A percentile compares a stretch with the other conserved stretches of the same genome.
phyloP scores from a whole-genome alignment of 345 rosid species.

The Physaria fendleri region DNA sequence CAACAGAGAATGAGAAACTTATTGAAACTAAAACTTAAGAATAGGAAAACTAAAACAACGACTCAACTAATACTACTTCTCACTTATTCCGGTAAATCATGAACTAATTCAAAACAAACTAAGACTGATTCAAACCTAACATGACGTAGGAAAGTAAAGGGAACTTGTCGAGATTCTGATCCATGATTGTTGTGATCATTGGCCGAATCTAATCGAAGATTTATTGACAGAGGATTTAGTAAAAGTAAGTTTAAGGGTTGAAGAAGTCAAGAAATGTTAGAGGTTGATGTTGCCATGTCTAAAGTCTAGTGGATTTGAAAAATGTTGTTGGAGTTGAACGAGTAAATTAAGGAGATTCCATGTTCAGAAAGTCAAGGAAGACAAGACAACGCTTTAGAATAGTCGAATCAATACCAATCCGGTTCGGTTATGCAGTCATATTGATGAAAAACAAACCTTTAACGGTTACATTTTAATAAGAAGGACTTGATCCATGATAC shows the following conservation, averaged over 20 bases:
- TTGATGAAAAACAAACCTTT: too few species aligned
- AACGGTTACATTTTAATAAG: too few species aligned
- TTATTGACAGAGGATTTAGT: conserved; percentile 11
- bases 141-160: conserved; percentile 61
- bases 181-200: conserved; percentile 34
- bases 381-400: neutral
- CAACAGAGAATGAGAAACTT: too few species aligned
- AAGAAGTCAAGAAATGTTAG: conserved; percentile 13
- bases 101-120: too few species aligned
- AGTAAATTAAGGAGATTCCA: neutral
- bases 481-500: too few species aligned
- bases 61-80: too few species aligned
- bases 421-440: neutral
- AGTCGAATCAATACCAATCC: neutral
- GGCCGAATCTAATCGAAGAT: neutral
- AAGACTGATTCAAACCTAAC: too few species aligned
- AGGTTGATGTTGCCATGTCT: conserved; percentile 23
- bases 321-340: neutral
- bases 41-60: too few species aligned
- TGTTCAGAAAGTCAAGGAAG: neutral
- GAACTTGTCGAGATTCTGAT: conserved; percentile 41
- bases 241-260: conserved; percentile 1
- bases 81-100: too few species aligned
- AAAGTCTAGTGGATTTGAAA: neutral
- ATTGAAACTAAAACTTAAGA: too few species aligned